Base-by-base conservation (phyloP, 2,329 filamentous ascomycete genomes). In the Colletotrichum tanaceti region DNA sequence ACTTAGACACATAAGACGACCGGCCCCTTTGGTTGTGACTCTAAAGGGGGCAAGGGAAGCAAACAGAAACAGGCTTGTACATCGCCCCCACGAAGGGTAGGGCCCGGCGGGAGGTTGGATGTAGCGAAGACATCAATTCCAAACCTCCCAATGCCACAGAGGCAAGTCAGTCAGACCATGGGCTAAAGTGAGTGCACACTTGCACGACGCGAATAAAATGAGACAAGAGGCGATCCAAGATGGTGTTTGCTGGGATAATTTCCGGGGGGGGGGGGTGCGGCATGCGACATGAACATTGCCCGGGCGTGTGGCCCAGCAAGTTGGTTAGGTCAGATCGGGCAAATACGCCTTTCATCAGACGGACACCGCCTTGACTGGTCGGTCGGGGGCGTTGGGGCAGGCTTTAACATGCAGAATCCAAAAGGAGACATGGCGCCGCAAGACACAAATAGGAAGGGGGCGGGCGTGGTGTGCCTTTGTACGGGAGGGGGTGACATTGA, bases 281-380 rank as follows among this genome's bases (percentile, higher is more conserved):
- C 54, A 24, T 46, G 28, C 43, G 14, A 59, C 46, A 38, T 41
- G 38, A 47, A 18, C 20, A n/a, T 18, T 57, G 44, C 4, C 13
- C 44, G 28, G 28, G 28, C 28, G 44, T 57, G 38, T 39, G 57
- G 43, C 39, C 32, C 16, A 49, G 32, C 43, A 58, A 43, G 53
- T 24, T 14, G 22, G 28, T 11, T 20, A 32, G 50, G 28, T 43
- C 55, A 61, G 55, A 65, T 68, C 65, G 52, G 65, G 35, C 50
- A 43, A 60, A 60, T 60, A 16, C 7, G 53, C 41, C 41, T 22
- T 59, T 59, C 43, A 63, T 59, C 54, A 65, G 65, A 65, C 65
- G 55, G 61, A n/a, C n/a, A 43, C 62, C 62, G 50, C 50, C 18
- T 35, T 28, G 28, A n/a, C n/a, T 54, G 5, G 3, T 39, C 50